Base-by-base conservation (phyloP, 768 basidiomycete genomes). In the Mycena galopus region DNA sequence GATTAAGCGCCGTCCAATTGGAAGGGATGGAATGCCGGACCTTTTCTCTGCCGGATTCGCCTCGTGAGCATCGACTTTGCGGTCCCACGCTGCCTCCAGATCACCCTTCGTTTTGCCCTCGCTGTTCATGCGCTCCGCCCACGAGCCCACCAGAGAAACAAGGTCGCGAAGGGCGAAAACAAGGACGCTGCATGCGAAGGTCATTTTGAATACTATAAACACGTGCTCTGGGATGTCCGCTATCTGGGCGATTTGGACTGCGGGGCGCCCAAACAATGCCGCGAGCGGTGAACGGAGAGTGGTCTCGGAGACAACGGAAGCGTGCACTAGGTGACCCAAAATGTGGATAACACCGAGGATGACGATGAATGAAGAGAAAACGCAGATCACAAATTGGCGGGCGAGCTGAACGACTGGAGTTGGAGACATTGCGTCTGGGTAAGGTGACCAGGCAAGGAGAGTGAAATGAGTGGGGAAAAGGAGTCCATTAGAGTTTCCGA, bases 321-420 rank as follows among this genome's bases (percentile, higher is more conserved):
- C n/a, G 16, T 65, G 50, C 2, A 55, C n/a, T 10, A 65, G 35
- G 25, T 65, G 63, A 0, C 27, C 16, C 6, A 35, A n/a, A 23
- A 21, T 23, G 32, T 65, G 63, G 63, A 55, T 65, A 3, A 53
- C 19, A 6, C 63, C 63, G 63, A 65, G 50, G 12, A 55, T 33
- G 32, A 65, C 19, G 23, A 53, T 35, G 51, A 65, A 37, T 0
- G 63, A 51, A 23, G 55, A 35, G 50, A 23, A 51, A 21, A 53
- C 63, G 42, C 63, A 37, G 25, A 65, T 11, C 14, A 33, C 25
- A 23, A 65, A 51, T 50, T 65, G 51, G 50, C 51, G 63, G 14
- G 29, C 16, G 50, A 65, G 47, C 16, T 55, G 32, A 25, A 9
- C n/a, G 30, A 32, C 21, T 19, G 61, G 21, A 5, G 61, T 62